A percentile compares a stretch with the other conserved stretches of the same genome.
These are phyloP conservation scores for Solanum chilense DNA, from an alignment of 257 asterid genomes.

Conservation along the genomic window DNA sequence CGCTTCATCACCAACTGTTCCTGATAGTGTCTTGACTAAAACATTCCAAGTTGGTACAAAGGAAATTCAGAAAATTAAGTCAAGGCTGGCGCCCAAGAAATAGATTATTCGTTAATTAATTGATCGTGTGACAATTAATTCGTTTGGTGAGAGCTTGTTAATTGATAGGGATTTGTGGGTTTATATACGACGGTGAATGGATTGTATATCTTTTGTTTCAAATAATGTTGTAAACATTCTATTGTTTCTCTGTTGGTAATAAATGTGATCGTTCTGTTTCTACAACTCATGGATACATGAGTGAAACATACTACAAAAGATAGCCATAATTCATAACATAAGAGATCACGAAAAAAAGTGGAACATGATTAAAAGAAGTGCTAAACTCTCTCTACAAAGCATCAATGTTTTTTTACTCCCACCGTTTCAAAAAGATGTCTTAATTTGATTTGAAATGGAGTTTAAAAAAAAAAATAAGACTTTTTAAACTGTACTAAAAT, in stretches of 20 bases:
- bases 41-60: slow-evolving; percentile 35
- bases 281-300: not conserved
- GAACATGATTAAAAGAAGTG: too few relatives aligned
- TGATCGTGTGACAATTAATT: not conserved
- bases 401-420: too few relatives aligned
- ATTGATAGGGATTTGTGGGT: not conserved
- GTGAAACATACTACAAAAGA: too few relatives aligned
- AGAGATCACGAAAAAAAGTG: not conserved
- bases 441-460: too few relatives aligned
- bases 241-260: not conserved
- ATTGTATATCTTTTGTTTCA: not conserved
- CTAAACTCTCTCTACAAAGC: too few relatives aligned
- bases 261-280: not conserved
- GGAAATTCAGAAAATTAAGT: slow-evolving; percentile 35
- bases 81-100: slow-evolving; percentile 38
- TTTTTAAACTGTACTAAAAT: too few relatives aligned
- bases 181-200: not conserved
- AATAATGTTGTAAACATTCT: not conserved
- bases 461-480: too few relatives aligned
- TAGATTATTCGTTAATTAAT: not conserved
- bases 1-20: slow-evolving; percentile 42
- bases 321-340: too few relatives aligned
- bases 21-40: slow-evolving; percentile 47
- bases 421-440: rapidly evolving
- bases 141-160: not conserved